Base-by-base conservation (phyloP, 306 rosid genomes). In the Trichosanthes cucumerina region DNA sequence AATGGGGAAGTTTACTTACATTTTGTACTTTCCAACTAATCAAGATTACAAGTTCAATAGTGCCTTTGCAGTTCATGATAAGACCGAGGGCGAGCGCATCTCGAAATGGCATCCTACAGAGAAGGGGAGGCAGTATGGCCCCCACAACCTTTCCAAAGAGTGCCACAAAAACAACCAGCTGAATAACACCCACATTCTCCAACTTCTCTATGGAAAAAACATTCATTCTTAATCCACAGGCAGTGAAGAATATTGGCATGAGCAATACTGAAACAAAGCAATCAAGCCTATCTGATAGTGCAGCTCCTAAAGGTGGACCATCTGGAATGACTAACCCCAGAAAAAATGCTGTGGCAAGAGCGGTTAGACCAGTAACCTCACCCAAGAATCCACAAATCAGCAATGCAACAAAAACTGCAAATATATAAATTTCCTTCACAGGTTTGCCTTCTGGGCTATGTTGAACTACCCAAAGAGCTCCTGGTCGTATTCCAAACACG, bases 371-470 rank as follows among this genome's bases (percentile, higher is more conserved):
- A 54, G 92, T 85, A 18, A 89, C 96, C 70, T 93, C 98, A 2
- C 96, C 90, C 65, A 90, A 58, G 73, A 93, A 91, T 10, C 98
- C 98, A 0, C 93, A 82, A 44, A 93, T 50, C 97, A 93, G 90
- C 47, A 93, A 91, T 13, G 95, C 96, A 0, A 93, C 89, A 36
- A 91, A 87, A 63, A 91, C 88, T 71, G 89, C 80, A 62, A 90
- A 88, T 23, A 93, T 83, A 41, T 86, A 69, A 81, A 90, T 87
- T 16, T 93, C 98, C 21, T 90, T 86, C 28, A 86, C 85, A 4
- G 79, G 62, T 82, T 91, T 95, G 24, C 98, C 97, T 77, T 93
- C 98, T 1, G 98, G 98, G 12, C 91, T 93, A 75, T 44, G 84
- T 79, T 83, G 82, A n/a, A 93, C 63, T 3, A 93, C 23, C 93